A percentile compares a stretch with the other conserved stretches of the same genome.
Evolutionary conservation across 768 basidiomycete genomes (phyloP).

Genomic region (Chiua virens): DNA sequence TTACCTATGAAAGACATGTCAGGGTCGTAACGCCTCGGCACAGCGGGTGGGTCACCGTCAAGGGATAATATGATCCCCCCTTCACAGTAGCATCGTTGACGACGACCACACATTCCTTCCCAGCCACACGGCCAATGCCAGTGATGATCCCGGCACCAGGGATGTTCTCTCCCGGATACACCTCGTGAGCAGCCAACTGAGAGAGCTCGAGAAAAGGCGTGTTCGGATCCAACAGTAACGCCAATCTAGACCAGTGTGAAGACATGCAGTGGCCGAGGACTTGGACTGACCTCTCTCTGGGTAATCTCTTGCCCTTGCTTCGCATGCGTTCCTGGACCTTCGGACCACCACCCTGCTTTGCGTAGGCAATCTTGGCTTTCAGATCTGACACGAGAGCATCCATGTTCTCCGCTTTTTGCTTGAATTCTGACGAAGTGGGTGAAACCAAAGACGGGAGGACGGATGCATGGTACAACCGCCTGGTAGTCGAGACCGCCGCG

Average conservation of each 20-base stretch:
- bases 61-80: conserved; percentile 88
- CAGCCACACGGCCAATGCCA: conserved; percentile 76
- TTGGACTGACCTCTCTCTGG: conserved; percentile 68
- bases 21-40: background rate
- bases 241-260: conserved; percentile 47
- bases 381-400: conserved; percentile 64
- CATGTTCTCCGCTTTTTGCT: conserved; percentile 66
- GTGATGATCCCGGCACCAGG: conserved; percentile 92
- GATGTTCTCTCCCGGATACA: conserved; percentile 73
- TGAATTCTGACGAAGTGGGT: conserved; percentile 69
- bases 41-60: conserved; percentile 52
- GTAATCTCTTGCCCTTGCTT: conserved; percentile 77
- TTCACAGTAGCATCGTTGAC: conserved; percentile 96
- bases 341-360: conserved; percentile 69
- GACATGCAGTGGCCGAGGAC: background rate
- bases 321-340: conserved; percentile 76
- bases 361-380: conserved; percentile 55
- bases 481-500: conserved; percentile 4
- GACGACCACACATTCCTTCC: conserved; percentile 82
- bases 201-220: conserved; percentile 91
- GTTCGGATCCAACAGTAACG: conserved; percentile 75
- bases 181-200: conserved; percentile 80
- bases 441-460: conserved; percentile 74
- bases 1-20: conserved; percentile 52
- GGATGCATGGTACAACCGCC: conserved; percentile 62